Conservation (phyloP, 202 grass and related monocot genomes). For the Carex arenaria region DNA sequence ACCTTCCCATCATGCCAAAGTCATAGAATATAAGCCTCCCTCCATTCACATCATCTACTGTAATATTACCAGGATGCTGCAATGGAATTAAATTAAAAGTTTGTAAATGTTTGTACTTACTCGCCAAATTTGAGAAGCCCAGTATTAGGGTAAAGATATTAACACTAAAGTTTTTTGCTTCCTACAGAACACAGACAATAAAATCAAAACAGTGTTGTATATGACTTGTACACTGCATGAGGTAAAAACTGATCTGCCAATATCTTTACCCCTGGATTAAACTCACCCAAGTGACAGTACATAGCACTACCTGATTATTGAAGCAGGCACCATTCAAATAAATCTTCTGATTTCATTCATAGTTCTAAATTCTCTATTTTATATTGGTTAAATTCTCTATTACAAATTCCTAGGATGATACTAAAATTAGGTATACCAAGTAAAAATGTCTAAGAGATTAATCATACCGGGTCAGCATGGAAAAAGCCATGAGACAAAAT, state of each 20-base stretch:
- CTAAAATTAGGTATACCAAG: not conserved
- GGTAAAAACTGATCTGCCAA: no score
- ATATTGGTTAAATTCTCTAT: no score
- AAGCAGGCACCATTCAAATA: not conserved
- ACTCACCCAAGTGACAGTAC: not conserved
- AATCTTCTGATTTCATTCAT: not conserved
- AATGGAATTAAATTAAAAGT: slow-evolving; percentile 20
- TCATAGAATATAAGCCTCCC: slow-evolving; percentile 99
- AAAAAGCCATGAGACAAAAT: slow-evolving; percentile 98
- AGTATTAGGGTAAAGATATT: not conserved
- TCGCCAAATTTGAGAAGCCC: not conserved
- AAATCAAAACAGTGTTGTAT: no score
- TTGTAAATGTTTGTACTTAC: not conserved
- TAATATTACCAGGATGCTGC: slow-evolving; percentile 99
- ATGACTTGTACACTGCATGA: no score
- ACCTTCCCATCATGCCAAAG: slow-evolving; percentile 99
- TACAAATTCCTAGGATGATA: no score
- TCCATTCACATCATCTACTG: slow-evolving; percentile 93
- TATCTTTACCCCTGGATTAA: not conserved
- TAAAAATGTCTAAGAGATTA: not conserved
- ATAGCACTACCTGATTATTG: not conserved
- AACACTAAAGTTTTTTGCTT: no score
- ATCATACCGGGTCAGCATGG: slow-evolving; percentile 89
- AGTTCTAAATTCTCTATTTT: not conserved
- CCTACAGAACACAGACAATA: no score